Evolutionary conservation across 345 rosid genomes (phyloP).

Genomic region (Arabis alpina): DNA sequence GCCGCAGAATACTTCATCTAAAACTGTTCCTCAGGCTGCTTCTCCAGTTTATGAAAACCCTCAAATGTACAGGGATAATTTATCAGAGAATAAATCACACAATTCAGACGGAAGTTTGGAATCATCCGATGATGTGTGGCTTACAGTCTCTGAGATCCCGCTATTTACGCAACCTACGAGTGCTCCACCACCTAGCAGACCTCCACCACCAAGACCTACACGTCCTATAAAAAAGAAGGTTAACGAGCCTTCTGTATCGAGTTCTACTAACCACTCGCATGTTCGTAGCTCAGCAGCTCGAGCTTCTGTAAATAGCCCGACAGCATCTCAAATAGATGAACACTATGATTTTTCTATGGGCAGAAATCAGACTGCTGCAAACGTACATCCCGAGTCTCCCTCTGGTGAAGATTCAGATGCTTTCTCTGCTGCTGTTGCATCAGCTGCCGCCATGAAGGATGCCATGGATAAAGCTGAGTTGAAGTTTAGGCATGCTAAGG

Average conservation of each 20-base stretch:
- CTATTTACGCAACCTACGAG: slow-evolving; percentile 80
- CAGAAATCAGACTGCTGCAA: slow-evolving; percentile 48
- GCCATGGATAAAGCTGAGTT: slow-evolving; percentile 99
- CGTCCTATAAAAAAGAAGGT: slow-evolving; percentile 62
- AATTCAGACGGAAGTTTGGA: slow-evolving; percentile 59
- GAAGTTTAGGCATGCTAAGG: slow-evolving; percentile 83
- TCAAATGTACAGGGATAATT: slow-evolving; percentile 46
- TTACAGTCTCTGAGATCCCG: slow-evolving; percentile 92
- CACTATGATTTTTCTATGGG: slow-evolving; percentile 73
- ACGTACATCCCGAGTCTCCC: slow-evolving; percentile 53
- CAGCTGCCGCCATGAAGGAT: slow-evolving; percentile 97
- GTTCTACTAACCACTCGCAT: slow-evolving; percentile 53
- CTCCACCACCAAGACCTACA: slow-evolving; percentile 93
- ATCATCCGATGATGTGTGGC: slow-evolving; percentile 81
- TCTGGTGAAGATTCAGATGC: slow-evolving; percentile 62
- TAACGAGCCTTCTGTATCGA: slow-evolving; percentile 55
- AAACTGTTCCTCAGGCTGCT: slow-evolving; percentile 36
- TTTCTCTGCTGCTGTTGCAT: slow-evolving; percentile 75
- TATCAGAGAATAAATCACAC: slow-evolving; percentile 47
- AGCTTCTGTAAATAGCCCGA: slow-evolving; percentile 50
- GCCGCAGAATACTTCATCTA: slow-evolving; percentile 46
- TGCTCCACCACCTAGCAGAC: slow-evolving; percentile 95
- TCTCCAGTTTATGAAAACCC: slow-evolving; percentile 53
- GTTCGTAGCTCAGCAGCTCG: slow-evolving; percentile 47
- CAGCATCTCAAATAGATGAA: slow-evolving; percentile 70